These are phyloP conservation scores for Alectoria sarmentosa DNA, from an alignment of 495 filamentous ascomycete genomes.

Conservation along the genomic window DNA sequence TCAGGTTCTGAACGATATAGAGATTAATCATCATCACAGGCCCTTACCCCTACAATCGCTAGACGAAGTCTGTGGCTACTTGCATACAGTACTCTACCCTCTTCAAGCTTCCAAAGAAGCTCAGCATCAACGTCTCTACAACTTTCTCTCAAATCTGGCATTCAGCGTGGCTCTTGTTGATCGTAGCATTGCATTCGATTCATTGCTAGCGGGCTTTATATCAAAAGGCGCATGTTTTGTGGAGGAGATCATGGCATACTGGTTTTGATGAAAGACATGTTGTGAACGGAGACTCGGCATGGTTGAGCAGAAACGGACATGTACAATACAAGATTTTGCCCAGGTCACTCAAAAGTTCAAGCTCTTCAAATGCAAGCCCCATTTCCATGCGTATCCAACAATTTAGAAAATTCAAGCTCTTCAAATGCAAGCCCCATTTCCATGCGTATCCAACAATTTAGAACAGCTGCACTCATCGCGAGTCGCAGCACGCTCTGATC, in stretches of 20 bases:
- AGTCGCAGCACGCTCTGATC: background rate
- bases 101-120: background rate
- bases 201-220: background rate
- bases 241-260: background rate
- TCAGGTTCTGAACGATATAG: background rate
- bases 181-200: background rate
- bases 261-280: background rate
- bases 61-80: background rate
- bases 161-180: background rate
- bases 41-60: slow-evolving; percentile 12
- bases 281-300: background rate
- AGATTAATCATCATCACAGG: slow-evolving; percentile 6
- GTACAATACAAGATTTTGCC: background rate
- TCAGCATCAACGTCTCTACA: background rate
- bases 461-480: too few species aligned
- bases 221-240: background rate
- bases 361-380: background rate
- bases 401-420: background rate
- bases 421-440: background rate
- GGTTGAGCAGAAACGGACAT: background rate
- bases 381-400: background rate
- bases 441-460: too few species aligned
- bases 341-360: background rate
- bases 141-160: background rate
- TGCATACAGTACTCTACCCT: too few species aligned